Evolutionary conservation across 805 yeast genomes (phyloP).

Genomic region (Starmerella stigmatis): DNA sequence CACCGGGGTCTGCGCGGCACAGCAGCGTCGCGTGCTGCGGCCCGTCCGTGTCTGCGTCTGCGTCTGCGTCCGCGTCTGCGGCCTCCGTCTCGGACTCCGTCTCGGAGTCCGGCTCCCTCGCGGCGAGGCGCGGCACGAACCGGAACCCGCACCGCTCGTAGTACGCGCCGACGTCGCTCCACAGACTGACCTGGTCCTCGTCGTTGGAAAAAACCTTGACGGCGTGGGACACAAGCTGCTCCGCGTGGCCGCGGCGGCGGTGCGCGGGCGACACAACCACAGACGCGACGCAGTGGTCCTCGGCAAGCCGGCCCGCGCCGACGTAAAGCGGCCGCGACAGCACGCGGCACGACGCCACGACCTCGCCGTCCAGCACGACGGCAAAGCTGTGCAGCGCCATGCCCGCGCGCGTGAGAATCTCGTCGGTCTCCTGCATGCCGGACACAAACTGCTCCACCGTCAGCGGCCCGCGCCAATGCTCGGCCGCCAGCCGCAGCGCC

Average conservation of each 20-base stretch:
- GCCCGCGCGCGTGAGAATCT: neutral
- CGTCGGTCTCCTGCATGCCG: neutral
- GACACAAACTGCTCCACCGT: neutral
- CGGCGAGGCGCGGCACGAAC: constrained; percentile 9
- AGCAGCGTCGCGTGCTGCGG: constrained; percentile 6
- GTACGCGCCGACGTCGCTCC: constrained; percentile 21
- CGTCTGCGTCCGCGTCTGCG: too few species aligned
- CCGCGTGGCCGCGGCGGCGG: constrained; percentile 11
- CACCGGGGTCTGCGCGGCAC: neutral
- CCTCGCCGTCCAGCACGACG: neutral
- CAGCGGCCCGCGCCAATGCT: constrained; percentile 2
- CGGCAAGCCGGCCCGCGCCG: constrained; percentile 6
- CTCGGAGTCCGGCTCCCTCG: constrained; percentile 1
- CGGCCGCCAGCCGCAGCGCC: neutral
- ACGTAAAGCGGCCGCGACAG: constrained; percentile 16
- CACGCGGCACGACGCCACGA: constrained; percentile 15
- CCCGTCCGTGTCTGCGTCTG: constrained; percentile 6
- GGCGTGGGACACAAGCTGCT: constrained; percentile 6
- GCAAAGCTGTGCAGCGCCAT: constrained; percentile 11
- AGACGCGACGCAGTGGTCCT: constrained; percentile 14
- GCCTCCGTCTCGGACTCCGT: too few species aligned
- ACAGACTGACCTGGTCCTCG: constrained; percentile 13
- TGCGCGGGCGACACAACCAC: constrained; percentile 11
- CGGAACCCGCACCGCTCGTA: constrained; percentile 12
- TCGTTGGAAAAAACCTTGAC: neutral